phyloP scores from a whole-genome alignment of 805 yeast species.

The Wickerhamia fluorescens region DNA sequence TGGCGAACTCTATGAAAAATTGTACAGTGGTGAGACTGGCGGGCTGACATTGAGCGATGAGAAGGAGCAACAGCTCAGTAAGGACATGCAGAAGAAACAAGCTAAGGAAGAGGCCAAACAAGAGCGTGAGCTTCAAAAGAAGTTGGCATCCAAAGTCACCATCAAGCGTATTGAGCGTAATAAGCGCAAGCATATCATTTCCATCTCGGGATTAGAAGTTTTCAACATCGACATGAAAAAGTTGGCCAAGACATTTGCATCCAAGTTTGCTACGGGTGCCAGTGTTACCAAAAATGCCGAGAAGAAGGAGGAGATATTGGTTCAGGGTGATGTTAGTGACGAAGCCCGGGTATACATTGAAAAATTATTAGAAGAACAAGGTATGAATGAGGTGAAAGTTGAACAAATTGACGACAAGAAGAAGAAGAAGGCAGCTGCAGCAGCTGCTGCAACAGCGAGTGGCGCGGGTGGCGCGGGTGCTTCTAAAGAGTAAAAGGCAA shows the following conservation, averaged over 20 bases:
- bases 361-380: slow-evolving; percentile 70
- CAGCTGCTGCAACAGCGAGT: slow-evolving; percentile 3
- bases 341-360: slow-evolving; percentile 76
- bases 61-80: slow-evolving; percentile 74
- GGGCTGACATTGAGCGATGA: slow-evolving; percentile 61
- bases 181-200: slow-evolving; percentile 78
- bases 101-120: slow-evolving; percentile 79
- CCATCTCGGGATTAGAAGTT: slow-evolving; percentile 82
- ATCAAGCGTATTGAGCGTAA: slow-evolving; percentile 87
- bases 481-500: no score
- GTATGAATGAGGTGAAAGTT: slow-evolving; percentile 78
- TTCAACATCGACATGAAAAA: slow-evolving; percentile 86
- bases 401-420: slow-evolving; percentile 80
- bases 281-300: slow-evolving; percentile 85
- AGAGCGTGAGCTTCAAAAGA: slow-evolving; percentile 75
- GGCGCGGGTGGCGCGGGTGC: slow-evolving; percentile 1
- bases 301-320: slow-evolving; percentile 83
- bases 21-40: slow-evolving; percentile 56
- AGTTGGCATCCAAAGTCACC: slow-evolving; percentile 70
- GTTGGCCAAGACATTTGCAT: slow-evolving; percentile 84
- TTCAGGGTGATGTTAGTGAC: slow-evolving; percentile 94
- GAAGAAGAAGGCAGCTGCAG: slow-evolving; percentile 39
- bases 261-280: slow-evolving; percentile 94
- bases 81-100: slow-evolving; percentile 78
- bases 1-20: slow-evolving; percentile 45